phyloP scores from a whole-genome alignment of 179 eudicot genomes.

The Beta lomatogona region DNA sequence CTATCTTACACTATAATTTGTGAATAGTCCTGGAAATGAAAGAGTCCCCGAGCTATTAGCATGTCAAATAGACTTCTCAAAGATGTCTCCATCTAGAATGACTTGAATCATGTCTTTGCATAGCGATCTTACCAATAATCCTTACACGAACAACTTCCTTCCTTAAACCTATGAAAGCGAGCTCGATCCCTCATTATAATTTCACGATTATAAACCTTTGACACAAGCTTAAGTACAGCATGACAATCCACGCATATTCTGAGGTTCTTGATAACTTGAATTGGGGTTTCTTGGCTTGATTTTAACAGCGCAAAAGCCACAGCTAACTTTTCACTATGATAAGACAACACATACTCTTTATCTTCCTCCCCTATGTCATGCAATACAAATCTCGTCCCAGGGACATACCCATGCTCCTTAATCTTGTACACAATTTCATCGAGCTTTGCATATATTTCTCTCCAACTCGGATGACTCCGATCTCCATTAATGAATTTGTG shows the following conservation, averaged over 20 bases:
- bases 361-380: slow-evolving; percentile 89
- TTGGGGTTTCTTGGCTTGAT: slow-evolving; percentile 42
- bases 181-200: slow-evolving; percentile 81
- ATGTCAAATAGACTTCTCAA: no score
- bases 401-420: slow-evolving; percentile 59
- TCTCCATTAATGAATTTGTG: slow-evolving; percentile 75
- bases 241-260: slow-evolving; percentile 95
- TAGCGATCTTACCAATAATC: slow-evolving; percentile 65
- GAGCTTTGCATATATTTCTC: slow-evolving; percentile 63
- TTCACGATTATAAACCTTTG: slow-evolving; percentile 66
- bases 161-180: slow-evolving; percentile 77
- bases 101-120: not conserved
- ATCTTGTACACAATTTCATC: slow-evolving; percentile 65
- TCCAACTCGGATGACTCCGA: slow-evolving; percentile 52
- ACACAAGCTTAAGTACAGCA: slow-evolving; percentile 70
- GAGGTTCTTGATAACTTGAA: slow-evolving; percentile 79
- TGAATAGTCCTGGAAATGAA: no score
- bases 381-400: slow-evolving; percentile 73
- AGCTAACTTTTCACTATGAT: slow-evolving; percentile 85
- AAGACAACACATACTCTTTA: slow-evolving; percentile 65
- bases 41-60: no score
- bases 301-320: slow-evolving; percentile 81
- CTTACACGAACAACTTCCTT: slow-evolving; percentile 78
- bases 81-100: not conserved
- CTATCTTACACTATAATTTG: no score